Base-by-base conservation (phyloP, 768 basidiomycete species). In the Mycena belliarum region DNA sequence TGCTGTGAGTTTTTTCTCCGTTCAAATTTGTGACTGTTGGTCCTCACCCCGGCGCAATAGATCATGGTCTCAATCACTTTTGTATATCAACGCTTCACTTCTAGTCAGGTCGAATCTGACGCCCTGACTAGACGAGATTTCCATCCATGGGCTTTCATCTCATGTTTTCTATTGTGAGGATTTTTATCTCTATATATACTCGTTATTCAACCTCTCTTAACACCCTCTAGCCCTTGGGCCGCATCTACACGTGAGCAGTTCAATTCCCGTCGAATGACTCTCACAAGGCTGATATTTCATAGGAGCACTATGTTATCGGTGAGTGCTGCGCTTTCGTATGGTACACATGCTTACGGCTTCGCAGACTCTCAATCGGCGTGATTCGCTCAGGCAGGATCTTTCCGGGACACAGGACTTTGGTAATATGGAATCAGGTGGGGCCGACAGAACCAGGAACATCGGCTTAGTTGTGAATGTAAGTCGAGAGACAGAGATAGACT, bases 201-300 rank as follows among this genome's bases (percentile, higher is more conserved):
- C 7, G 29, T 12, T 32, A 6, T 6, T 12, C 29, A 6, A 29
- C 18, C 16, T 37, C 35, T 18, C 3, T 4, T 24, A 14, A 3
- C 14, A 9, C 18, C 35, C 16, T 16, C 10, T 20, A 59, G 51
- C 57, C 57, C 10, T 15, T 53, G 42, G 51, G 57, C 25, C 57
- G 57, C 51, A 53, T 54, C 20, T 59, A 59, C 29, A 59, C 57
- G 52, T 59, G 6, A 32, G 51, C 32, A 21, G 24, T 54, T 40
- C 5, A 9, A 43, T 38, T 18, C 20, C 23, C 15, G 4, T 33
- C 40, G 20, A 24, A 33, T n/a, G 3, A 29, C 15, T 25, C 24
- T 49, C 7, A 20, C 32, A 21, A 16, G 14, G 20, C 15, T n/a
- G 12, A n/a, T 52, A 7, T 29, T 29, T 32, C 23, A 21, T 14